Evolutionary conservation across 1,284 basidiomycete genomes (phyloP).

Genomic region (Peniophora sp.): DNA sequence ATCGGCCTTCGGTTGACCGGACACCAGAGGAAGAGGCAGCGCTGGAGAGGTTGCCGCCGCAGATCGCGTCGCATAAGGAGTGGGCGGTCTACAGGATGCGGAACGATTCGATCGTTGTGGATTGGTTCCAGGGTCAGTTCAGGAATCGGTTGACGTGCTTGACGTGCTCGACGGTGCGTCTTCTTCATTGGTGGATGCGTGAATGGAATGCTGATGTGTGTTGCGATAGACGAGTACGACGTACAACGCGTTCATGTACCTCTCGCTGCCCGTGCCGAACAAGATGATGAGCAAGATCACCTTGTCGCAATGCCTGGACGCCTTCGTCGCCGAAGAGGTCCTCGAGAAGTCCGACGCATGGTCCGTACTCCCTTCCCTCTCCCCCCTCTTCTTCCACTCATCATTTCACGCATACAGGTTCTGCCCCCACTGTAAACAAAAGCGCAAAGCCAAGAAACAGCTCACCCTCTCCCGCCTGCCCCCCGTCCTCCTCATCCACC

Average conservation of each 20-base stretch:
- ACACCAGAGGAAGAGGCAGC: conserved; percentile 86
- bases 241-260: conserved; percentile 96
- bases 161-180: conserved; percentile 78
- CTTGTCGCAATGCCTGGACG: conserved; percentile 80
- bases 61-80: conserved; percentile 88
- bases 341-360: conserved; percentile 94
- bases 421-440: conserved; percentile 86
- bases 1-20: conserved; percentile 64
- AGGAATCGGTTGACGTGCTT: conserved; percentile 85
- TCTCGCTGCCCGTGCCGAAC: conserved; percentile 84
- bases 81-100: conserved; percentile 89
- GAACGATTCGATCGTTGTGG: conserved; percentile 93
- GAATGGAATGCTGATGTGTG: background rate
- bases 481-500: conserved; percentile 89
- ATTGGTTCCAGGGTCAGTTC: conserved; percentile 98
- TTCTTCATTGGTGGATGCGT: background rate
- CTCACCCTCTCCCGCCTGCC: conserved; percentile 89
- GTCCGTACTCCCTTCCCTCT: conserved; percentile 36
- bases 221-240: conserved; percentile 91
- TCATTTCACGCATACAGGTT: conserved; percentile 58
- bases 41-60: conserved; percentile 79
- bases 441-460: conserved; percentile 76
- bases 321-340: conserved; percentile 86
- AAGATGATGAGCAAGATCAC: conserved; percentile 59
- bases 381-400: background rate